A percentile compares a stretch with the other conserved stretches of the same genome.
Evolutionary conservation across 1,284 basidiomycete genomes (phyloP).

Genomic region (Microbotryum intermedium): DNA sequence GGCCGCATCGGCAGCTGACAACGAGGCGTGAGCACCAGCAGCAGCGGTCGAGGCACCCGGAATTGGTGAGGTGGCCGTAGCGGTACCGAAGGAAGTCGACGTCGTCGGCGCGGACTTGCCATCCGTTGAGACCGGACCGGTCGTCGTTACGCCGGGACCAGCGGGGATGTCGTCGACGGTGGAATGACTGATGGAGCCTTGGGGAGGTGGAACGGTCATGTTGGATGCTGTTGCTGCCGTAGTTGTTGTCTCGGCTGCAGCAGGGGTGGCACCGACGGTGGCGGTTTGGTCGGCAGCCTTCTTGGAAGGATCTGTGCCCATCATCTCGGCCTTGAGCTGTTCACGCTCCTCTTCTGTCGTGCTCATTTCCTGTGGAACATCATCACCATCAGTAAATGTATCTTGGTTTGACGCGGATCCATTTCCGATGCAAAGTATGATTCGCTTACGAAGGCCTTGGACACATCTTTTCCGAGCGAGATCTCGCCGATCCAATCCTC

Average conservation of each 20-base stretch:
- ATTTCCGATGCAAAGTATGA: too few species aligned
- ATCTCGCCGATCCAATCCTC: slow-evolving; percentile 36
- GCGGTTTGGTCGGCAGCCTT: not conserved
- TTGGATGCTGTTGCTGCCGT: not conserved
- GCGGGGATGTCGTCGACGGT: not conserved
- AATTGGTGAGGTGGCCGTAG: not conserved
- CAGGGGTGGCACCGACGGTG: too few species aligned
- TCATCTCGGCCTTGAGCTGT: slow-evolving; percentile 6
- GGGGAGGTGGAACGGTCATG: not conserved
- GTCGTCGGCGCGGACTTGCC: not conserved
- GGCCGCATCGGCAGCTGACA: slow-evolving; percentile 3
- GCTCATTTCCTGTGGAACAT: slow-evolving; percentile 4
- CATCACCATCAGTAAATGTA: not conserved
- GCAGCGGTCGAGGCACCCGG: not conserved
- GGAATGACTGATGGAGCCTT: not conserved
- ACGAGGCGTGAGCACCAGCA: slow-evolving; percentile 3
- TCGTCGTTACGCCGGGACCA: not conserved
- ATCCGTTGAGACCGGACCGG: not conserved
- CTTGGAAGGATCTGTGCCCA: not conserved
- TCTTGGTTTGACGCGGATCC: not conserved
- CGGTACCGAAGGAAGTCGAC: not conserved
- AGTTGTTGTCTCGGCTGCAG: too few species aligned
- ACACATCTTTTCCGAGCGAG: slow-evolving; percentile 25
- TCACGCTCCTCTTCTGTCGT: slow-evolving; percentile 26
- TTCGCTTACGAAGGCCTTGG: slow-evolving; percentile 20